Conservation (phyloP, 495 filamentous ascomycete species). For the Acidiella bohemica region DNA sequence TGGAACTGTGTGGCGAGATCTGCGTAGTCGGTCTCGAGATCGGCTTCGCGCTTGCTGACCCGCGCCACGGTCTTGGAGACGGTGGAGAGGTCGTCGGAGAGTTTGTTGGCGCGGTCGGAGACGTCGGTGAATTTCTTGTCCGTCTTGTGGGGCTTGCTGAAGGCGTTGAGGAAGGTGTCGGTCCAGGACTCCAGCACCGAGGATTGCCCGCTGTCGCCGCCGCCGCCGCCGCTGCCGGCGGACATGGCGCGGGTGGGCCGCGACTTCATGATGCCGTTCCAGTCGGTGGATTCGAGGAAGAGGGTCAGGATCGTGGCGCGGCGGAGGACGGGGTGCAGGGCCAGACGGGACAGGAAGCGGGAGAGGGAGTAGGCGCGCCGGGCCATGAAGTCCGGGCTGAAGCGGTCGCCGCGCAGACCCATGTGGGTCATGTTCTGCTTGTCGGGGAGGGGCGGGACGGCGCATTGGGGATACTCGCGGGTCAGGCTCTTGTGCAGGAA, state of each 20-base stretch:
- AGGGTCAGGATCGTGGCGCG: constrained; percentile 64
- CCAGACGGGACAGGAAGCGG: constrained; percentile 76
- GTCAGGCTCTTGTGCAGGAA: constrained; percentile 86
- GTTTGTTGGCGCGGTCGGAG: constrained; percentile 80
- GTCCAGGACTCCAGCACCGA: constrained; percentile 88
- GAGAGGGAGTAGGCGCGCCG: constrained; percentile 81
- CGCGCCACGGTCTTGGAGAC: constrained; percentile 88
- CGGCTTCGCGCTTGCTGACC: constrained; percentile 74
- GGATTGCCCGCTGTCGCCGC: constrained; percentile 30
- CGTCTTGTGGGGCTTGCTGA: constrained; percentile 88
- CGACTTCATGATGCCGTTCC: constrained; percentile 87
- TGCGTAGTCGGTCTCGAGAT: constrained; percentile 76
- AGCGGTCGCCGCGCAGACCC: constrained; percentile 85
- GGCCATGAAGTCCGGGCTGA: constrained; percentile 84
- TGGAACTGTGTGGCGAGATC: constrained; percentile 90
- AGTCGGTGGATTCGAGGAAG: constrained; percentile 85
- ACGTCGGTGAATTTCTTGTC: constrained; percentile 92
- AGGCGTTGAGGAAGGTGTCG: constrained; percentile 94
- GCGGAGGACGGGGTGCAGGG: constrained; percentile 82
- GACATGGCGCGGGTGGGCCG: constrained; percentile 50
- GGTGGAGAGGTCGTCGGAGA: constrained; percentile 84
- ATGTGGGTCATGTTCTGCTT: constrained; percentile 99
- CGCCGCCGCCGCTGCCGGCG: constrained; percentile 31
- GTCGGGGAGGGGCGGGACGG: constrained; percentile 88
- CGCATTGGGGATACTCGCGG: constrained; percentile 76